These are phyloP conservation scores for Paramecium primaurelia DNA, from an alignment of 73 alveolate species.

Conservation along the genomic window DNA sequence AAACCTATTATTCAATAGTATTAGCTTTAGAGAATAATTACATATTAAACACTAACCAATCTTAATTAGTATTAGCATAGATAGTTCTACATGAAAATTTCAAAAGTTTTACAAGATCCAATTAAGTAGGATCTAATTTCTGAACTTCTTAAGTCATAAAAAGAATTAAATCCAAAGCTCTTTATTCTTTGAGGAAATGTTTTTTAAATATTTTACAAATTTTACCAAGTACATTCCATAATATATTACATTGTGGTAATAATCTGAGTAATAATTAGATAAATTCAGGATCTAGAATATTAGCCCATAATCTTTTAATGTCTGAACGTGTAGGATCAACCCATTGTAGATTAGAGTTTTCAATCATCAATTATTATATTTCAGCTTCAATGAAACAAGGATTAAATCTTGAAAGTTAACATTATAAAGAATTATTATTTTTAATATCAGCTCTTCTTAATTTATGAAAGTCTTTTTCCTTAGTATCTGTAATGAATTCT, in stretches of 20 bases:
- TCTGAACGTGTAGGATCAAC: slow-evolving; percentile 30
- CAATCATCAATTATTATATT: background rate
- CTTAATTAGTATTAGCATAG: background rate
- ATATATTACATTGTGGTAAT: background rate
- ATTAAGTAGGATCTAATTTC: background rate
- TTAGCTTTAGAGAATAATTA: background rate
- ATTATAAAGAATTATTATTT: background rate
- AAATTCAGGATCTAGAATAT: background rate
- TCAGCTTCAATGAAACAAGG: background rate
- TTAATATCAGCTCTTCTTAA: background rate
- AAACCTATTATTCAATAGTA: background rate
- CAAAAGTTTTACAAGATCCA: background rate
- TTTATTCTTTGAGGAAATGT: background rate
- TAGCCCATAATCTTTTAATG: slow-evolving; percentile 17
- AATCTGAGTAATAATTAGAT: background rate
- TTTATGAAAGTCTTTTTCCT: slow-evolving; percentile 9
- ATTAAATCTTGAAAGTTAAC: background rate
- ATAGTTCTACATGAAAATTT: background rate
- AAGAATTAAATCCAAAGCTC: background rate
- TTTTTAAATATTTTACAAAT: slow-evolving; percentile 36
- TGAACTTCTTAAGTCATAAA: background rate
- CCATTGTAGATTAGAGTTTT: background rate
- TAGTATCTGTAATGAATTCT: slow-evolving; percentile 39
- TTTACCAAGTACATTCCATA: background rate
- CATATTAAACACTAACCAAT: background rate